A percentile compares a stretch with the other conserved stretches of the same genome.
Conservation (phyloP, 2,329 filamentous ascomycete genomes). For the Emydomyces testavorans region DNA sequence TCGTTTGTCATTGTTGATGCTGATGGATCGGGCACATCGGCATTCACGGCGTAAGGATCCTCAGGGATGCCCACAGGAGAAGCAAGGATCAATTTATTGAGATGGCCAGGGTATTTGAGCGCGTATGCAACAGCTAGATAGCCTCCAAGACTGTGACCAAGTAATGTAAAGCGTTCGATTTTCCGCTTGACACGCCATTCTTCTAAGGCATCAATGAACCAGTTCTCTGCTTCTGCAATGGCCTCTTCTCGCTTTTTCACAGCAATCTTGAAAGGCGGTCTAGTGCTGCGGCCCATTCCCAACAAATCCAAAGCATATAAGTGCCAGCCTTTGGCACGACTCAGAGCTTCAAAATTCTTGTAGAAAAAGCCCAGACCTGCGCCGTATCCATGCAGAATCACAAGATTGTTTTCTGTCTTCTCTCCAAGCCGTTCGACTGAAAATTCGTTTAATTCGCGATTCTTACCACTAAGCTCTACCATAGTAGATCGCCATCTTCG, state of each 20-base stretch:
- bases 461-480: constrained; percentile 71
- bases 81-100: constrained; percentile 93
- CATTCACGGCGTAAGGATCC: constrained; percentile 76
- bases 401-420: constrained; percentile 68
- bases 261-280: constrained; percentile 72
- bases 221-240: constrained; percentile 79
- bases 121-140: constrained; percentile 94
- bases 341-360: constrained; percentile 88
- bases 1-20: constrained; percentile 65
- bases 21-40: constrained; percentile 64
- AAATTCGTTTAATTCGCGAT: constrained; percentile 84
- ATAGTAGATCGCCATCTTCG: constrained; percentile 77
- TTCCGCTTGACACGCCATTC: constrained; percentile 86
- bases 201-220: constrained; percentile 92
- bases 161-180: constrained; percentile 82
- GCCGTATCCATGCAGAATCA: constrained; percentile 94
- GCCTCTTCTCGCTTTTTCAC: constrained; percentile 70
- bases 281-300: constrained; percentile 80
- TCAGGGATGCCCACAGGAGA: constrained; percentile 92
- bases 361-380: constrained; percentile 96
- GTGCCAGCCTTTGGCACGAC: constrained; percentile 67
- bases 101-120: constrained; percentile 82
- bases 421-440: constrained; percentile 76
- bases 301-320: constrained; percentile 90
- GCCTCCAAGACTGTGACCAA: constrained; percentile 87